Percentiles rank a stretch among this genome's conserved stretches.
Conservation (phyloP, 768 basidiomycete genomes). For the Cystofilobasidium ferigula region DNA sequence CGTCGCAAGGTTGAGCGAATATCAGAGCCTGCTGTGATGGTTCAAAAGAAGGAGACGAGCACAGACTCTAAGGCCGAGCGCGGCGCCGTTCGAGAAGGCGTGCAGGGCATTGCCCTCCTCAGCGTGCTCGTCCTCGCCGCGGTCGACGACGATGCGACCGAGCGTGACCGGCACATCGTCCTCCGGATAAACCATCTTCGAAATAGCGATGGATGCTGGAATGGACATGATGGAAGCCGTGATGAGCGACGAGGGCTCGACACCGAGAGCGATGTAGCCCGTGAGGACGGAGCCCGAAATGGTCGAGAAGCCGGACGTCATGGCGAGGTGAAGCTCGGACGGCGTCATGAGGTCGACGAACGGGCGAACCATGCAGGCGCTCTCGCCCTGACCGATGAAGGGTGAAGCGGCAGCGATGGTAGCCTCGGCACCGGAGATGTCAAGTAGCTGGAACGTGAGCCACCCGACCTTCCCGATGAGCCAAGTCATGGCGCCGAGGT, state of each 20-base stretch:
- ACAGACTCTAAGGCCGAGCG: slow-evolving; percentile 72
- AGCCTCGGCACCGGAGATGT: not conserved
- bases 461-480: slow-evolving; percentile 36
- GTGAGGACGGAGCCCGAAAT: slow-evolving; percentile 81
- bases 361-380: slow-evolving; percentile 71
- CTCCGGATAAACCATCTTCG: slow-evolving; percentile 77
- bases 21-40: no score
- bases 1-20: no score
- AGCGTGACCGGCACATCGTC: slow-evolving; percentile 74
- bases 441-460: not conserved
- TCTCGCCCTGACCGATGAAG: slow-evolving; percentile 87
- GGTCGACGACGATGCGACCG: slow-evolving; percentile 66
- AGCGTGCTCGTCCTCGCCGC: slow-evolving; percentile 52
- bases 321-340: slow-evolving; percentile 73
- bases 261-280: slow-evolving; percentile 56
- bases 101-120: slow-evolving; percentile 70
- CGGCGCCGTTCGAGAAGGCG: slow-evolving; percentile 73
- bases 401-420: slow-evolving; percentile 85
- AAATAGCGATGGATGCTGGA: slow-evolving; percentile 84
- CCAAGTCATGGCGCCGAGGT: slow-evolving; percentile 65
- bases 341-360: slow-evolving; percentile 73
- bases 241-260: slow-evolving; percentile 40
- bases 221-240: slow-evolving; percentile 92
- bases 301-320: slow-evolving; percentile 63
- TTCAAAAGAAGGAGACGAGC: slow-evolving; percentile 71